Evolutionary conservation across 495 filamentous ascomycete genomes (phyloP), one percentile per base, ranked within the genome.

Genomic region (Ramalina intermedia): DNA sequence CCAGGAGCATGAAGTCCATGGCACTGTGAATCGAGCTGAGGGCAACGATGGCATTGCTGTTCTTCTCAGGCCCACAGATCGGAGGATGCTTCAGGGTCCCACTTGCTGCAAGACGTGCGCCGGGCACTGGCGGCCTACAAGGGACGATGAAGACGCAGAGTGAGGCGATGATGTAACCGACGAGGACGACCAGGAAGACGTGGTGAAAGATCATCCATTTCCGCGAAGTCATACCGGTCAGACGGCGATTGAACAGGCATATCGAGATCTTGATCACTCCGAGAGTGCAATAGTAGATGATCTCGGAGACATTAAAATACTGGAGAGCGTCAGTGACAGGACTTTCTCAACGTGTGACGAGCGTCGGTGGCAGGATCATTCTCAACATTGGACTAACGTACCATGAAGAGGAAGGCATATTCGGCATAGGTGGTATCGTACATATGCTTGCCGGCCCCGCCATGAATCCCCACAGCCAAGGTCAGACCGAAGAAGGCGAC

Each of bases 221-320:
- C 17, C 26, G 12, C 16, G 55, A 60, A 0, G 59, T 53, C 4
- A 60, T 27, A 23, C 55, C 55, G 4, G 59, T 60, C 11, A 61
- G 41, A 11, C 59, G 54, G 17, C 51, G 35, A 39, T 58, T 60
- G 52, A 60, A 61, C 5, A 53, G 27, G 23, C 37, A 18, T 41
- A 61, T 61, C 2, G 54, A 55, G 14, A 61, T 51, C 33, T 61
- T 61, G 49, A 61, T 54, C 23, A 60, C 26, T 37, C 57, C 55
- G 9, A 54, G 44, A 2, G 44, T 35, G 23, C 53, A 9, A 21
- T 18, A 61, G 55, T 55, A 60, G 12, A 60, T 4, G 1, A 47
- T 5, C 27, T 54, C 39, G 17, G 23, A 24, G 23, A 24, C 23
- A 24, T 24, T 24, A 27, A 23, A 18, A 49, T 24, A 26, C 39